Conservation (phyloP, 352 stramenopile genomes). For the Phytophthora podocarpi region DNA sequence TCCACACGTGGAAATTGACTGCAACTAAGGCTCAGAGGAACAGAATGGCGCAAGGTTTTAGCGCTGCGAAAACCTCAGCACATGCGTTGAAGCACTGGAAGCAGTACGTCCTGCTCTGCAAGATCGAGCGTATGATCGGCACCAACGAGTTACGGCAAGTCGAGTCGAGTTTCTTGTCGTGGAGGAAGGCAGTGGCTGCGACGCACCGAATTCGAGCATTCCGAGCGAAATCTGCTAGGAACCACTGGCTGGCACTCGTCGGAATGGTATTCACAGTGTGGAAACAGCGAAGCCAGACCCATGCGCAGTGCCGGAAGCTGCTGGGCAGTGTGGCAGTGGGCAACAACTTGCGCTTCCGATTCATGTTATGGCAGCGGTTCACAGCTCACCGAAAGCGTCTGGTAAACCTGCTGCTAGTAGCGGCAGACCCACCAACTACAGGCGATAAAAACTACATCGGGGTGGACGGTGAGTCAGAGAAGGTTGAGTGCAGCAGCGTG, state of each 20-base stretch:
- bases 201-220: slow-evolving; percentile 33
- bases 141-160: slow-evolving; percentile 16
- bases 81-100: slow-evolving; percentile 40
- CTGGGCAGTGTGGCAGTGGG: slow-evolving; percentile 41
- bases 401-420: slow-evolving; percentile 27
- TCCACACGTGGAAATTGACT: slow-evolving; percentile 37
- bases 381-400: slow-evolving; percentile 33
- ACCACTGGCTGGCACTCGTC: slow-evolving; percentile 7
- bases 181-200: slow-evolving; percentile 40
- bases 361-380: slow-evolving; percentile 59
- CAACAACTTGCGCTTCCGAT: slow-evolving; percentile 52
- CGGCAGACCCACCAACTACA: not conserved
- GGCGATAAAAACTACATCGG: no score
- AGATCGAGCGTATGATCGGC: slow-evolving; percentile 58
- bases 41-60: slow-evolving; percentile 20
- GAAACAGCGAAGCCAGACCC: slow-evolving; percentile 35
- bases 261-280: slow-evolving; percentile 36
- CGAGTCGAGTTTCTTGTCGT: slow-evolving; percentile 42
- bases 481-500: not conserved
- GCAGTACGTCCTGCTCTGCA: slow-evolving; percentile 48
- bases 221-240: slow-evolving; percentile 10
- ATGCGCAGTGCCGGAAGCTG: slow-evolving; percentile 39
- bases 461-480: no score
- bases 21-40: slow-evolving; percentile 15
- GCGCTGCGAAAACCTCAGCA: not conserved